Percentiles rank a stretch among this genome's conserved stretches.
phyloP scores from a whole-genome alignment of 2,329 filamentous ascomycete species.

The Fusarium sp. region DNA sequence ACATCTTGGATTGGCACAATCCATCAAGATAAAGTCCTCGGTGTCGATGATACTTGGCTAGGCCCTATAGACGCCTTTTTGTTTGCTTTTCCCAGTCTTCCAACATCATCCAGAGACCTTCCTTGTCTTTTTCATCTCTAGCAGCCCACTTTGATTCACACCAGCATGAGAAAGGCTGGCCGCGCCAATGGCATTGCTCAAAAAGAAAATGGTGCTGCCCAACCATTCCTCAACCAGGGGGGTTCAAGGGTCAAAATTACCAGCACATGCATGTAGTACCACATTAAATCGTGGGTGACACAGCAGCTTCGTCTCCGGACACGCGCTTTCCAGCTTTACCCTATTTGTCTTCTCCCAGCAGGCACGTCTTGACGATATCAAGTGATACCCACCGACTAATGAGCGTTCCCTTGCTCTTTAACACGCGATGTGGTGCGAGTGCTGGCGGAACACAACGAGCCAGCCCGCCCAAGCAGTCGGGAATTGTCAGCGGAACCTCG shows the following conservation, averaged over 20 bases:
- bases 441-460: constrained; percentile 16
- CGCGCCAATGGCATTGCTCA: constrained; percentile 10
- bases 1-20: background rate
- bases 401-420: background rate
- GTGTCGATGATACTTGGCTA: too few species aligned
- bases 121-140: constrained; percentile 4
- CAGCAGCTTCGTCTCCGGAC: constrained; percentile 21
- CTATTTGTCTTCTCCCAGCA: constrained; percentile 7
- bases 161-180: background rate
- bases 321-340: constrained; percentile 13
- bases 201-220: constrained; percentile 3
- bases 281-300: constrained; percentile 9
- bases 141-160: constrained; percentile 7
- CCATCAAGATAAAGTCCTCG: background rate
- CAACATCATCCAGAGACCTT: background rate
- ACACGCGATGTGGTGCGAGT: constrained; percentile 22
- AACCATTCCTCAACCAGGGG: constrained; percentile 1
- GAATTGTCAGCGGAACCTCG: constrained; percentile 30
- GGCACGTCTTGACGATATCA: background rate
- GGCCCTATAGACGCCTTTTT: background rate
- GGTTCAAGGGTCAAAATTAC: constrained; percentile 9
- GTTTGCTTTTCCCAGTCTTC: constrained; percentile 9
- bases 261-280: background rate
- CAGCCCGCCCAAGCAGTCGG: constrained; percentile 32
- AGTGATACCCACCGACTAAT: constrained; percentile 7